A percentile compares a stretch with the other conserved stretches of the same genome.
These are phyloP conservation scores for Cymodocea nodosa DNA, from an alignment of 116 monocot species.

Conservation along the genomic window DNA sequence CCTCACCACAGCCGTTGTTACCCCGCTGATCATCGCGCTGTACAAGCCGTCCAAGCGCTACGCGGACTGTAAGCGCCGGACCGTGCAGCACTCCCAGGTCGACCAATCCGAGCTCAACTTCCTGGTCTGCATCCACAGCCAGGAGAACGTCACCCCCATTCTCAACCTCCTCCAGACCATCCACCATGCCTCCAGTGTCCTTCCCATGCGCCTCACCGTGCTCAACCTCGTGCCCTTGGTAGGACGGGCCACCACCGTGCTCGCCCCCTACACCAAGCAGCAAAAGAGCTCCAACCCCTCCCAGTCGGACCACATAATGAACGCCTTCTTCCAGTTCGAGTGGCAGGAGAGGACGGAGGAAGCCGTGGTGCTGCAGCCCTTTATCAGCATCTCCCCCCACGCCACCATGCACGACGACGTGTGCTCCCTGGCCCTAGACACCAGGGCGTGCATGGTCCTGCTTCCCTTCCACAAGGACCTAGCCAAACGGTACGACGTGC, in stretches of 20 bases:
- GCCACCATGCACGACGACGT: conserved; percentile 25
- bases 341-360: background rate
- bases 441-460: conserved; percentile 7
- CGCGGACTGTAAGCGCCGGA: conserved; percentile 21
- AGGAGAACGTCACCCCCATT: conserved; percentile 22
- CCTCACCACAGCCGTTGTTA: conserved; percentile 8
- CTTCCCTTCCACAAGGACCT: conserved; percentile 16
- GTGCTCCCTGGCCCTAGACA: conserved; percentile 14
- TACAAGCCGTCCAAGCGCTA: conserved; percentile 41
- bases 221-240: conserved; percentile 18
- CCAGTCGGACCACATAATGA: conserved; percentile 13
- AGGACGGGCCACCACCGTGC: conserved; percentile 6
- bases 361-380: conserved; percentile 6
- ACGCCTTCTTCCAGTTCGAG: conserved; percentile 9
- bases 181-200: background rate
- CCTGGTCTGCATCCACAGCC: conserved; percentile 22
- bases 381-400: conserved; percentile 13
- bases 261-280: conserved; percentile 3
- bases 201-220: conserved; percentile 11
- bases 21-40: conserved; percentile 29
- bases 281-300: background rate
- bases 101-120: conserved; percentile 20
- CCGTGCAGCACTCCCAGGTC: conserved; percentile 30
- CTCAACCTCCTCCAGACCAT: conserved; percentile 22
- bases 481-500: background rate